Percentiles rank a stretch among this genome's conserved stretches.
Conservation (phyloP, 352 stramenopile species). For the Phytopythium vexans region DNA sequence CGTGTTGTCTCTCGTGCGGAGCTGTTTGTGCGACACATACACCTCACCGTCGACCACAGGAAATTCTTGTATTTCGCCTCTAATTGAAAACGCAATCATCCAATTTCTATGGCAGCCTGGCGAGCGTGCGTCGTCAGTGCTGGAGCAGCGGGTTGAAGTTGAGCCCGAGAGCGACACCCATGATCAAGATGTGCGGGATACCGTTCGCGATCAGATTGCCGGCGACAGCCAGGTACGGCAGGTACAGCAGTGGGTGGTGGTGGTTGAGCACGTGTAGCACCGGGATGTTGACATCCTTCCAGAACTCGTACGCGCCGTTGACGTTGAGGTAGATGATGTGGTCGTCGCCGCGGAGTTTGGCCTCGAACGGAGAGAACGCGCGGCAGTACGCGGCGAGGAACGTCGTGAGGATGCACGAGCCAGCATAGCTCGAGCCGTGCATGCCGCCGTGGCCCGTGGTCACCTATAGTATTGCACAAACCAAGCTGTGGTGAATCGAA, state of each 20-base stretch:
- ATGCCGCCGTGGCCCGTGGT: constrained; percentile 68
- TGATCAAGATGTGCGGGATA: constrained; percentile 61
- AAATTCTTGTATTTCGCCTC: too few species aligned
- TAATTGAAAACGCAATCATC: too few species aligned
- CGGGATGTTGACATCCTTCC: constrained; percentile 72
- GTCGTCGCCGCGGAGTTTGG: constrained; percentile 50
- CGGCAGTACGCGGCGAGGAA: constrained; percentile 63
- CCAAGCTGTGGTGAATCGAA: not conserved
- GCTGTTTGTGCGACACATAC: too few species aligned
- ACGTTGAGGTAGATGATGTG: constrained; percentile 80
- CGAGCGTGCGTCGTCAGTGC: constrained; percentile 11
- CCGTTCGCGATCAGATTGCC: constrained; percentile 74
- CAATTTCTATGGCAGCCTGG: not conserved
- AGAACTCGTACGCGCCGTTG: constrained; percentile 83
- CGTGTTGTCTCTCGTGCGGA: too few species aligned
- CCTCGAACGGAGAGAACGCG: constrained; percentile 62
- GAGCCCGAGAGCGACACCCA: constrained; percentile 54
- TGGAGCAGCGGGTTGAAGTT: constrained; percentile 49
- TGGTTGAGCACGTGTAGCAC: constrained; percentile 78
- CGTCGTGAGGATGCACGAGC: constrained; percentile 50
- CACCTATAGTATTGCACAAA: constrained; percentile 26
- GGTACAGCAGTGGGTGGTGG: constrained; percentile 55
- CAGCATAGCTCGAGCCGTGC: constrained; percentile 63
- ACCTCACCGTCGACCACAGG: too few species aligned
- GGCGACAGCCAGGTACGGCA: constrained; percentile 61